Percentiles rank a stretch among this genome's conserved stretches.
These are phyloP conservation scores for Lasiosphaeria miniovina DNA, from an alignment of 495 filamentous ascomycete species.

Conservation along the genomic window DNA sequence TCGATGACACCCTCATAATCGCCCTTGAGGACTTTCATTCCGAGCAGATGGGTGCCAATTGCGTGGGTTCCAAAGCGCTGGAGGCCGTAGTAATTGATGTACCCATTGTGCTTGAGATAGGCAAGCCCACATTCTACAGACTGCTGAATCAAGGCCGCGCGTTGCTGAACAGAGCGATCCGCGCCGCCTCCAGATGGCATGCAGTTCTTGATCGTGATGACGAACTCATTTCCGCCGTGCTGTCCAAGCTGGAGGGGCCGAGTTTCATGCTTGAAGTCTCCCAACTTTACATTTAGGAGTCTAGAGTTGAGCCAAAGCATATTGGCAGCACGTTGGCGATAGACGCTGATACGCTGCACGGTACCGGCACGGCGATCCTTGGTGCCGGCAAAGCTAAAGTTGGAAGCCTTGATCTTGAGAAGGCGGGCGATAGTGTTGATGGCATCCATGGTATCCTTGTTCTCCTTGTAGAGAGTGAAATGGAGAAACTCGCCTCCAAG, in stretches of 20 bases:
- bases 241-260: conserved; percentile 76
- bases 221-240: conserved; percentile 83
- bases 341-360: conserved; percentile 75
- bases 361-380: conserved; percentile 92
- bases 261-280: conserved; percentile 72
- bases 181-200: conserved; percentile 54
- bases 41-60: conserved; percentile 76
- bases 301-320: conserved; percentile 60
- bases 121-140: conserved; percentile 43
- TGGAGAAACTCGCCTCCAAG: conserved; percentile 80
- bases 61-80: conserved; percentile 89
- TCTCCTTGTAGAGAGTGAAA: conserved; percentile 95
- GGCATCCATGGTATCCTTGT: conserved; percentile 96
- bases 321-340: conserved; percentile 59
- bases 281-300: conserved; percentile 62
- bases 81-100: conserved; percentile 94
- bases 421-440: conserved; percentile 66
- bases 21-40: conserved; percentile 75
- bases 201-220: conserved; percentile 83
- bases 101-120: conserved; percentile 65
- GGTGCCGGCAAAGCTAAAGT: conserved; percentile 84
- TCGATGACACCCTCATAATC: conserved; percentile 77
- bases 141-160: conserved; percentile 33
- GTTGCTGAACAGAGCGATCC: conserved; percentile 34
- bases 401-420: conserved; percentile 62